phyloP scores from a whole-genome alignment of 1,139 yeast genomes.

The Diutina sp. region DNA sequence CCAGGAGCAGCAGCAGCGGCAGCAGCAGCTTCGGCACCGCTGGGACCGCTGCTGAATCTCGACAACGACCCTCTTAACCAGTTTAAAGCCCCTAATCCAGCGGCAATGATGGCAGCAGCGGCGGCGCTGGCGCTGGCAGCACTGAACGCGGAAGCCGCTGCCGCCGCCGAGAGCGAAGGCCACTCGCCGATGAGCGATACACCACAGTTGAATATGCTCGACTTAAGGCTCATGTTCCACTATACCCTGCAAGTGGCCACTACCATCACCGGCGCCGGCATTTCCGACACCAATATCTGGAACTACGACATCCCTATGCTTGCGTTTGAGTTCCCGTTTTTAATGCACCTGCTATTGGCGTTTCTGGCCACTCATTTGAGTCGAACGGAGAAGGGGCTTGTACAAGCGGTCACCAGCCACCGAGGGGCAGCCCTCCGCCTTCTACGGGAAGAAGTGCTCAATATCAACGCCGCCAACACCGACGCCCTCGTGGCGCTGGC shows the following conservation, averaged over 20 bases:
- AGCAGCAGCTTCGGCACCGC: background rate
- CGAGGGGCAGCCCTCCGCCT: conserved; percentile 76
- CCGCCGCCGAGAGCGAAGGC: background rate
- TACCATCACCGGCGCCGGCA: conserved; percentile 84
- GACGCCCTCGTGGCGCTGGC: conserved; percentile 93
- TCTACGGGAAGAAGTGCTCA: conserved; percentile 72
- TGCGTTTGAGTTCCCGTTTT: conserved; percentile 78
- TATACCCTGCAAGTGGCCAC: conserved; percentile 76
- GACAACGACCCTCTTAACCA: background rate
- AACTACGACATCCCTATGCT: conserved; percentile 74
- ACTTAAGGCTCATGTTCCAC: conserved; percentile 73
- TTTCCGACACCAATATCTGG: conserved; percentile 82
- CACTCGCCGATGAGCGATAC: background rate
- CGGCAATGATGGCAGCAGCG: conserved; percentile 1
- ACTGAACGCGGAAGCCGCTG: background rate
- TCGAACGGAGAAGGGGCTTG: conserved; percentile 63
- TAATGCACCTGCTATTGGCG: conserved; percentile 85
- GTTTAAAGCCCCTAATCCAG: background rate
- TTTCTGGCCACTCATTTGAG: conserved; percentile 87
- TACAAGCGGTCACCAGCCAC: conserved; percentile 76
- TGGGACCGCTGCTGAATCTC: background rate
- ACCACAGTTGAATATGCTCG: conserved; percentile 48
- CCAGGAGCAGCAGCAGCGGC: background rate
- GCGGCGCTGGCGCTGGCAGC: conserved; percentile 1
- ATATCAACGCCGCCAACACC: conserved; percentile 72